Evolutionary conservation across 768 basidiomycete genomes (phyloP).

Genomic region (Hygrocybe punicea): DNA sequence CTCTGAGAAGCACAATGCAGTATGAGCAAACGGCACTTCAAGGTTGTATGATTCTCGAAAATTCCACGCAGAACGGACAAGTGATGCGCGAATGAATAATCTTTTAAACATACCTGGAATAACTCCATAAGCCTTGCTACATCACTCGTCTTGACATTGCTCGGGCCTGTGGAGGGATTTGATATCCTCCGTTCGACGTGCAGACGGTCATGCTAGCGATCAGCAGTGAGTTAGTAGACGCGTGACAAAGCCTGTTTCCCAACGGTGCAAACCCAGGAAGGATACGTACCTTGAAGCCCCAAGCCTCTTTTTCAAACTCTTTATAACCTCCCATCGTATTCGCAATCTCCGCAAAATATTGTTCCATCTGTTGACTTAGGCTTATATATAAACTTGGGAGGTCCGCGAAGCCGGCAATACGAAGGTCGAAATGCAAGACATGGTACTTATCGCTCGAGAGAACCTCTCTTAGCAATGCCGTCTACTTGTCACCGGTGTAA

Average conservation of each 20-base stretch:
- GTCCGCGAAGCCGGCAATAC: constrained; percentile 82
- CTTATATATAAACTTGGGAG: constrained; percentile 73
- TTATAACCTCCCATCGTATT: constrained; percentile 58
- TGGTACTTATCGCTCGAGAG: constrained; percentile 66
- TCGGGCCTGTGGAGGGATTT: constrained; percentile 45
- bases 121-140: constrained; percentile 81
- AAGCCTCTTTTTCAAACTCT: constrained; percentile 70
- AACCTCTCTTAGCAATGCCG: constrained; percentile 74
- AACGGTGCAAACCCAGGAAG: background rate
- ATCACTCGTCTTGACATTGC: constrained; percentile 67
- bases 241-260: no score
- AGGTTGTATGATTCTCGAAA: no score
- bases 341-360: constrained; percentile 68
- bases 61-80: background rate
- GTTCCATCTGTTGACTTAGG: constrained; percentile 77
- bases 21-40: background rate
- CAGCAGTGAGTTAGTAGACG: background rate
- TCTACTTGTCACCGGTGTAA: constrained; percentile 42
- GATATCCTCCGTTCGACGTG: constrained; percentile 61
- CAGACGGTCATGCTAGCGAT: constrained; percentile 65
- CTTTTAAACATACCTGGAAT: constrained; percentile 53
- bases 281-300: constrained; percentile 66
- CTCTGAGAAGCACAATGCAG: constrained; percentile 38
- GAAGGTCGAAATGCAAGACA: constrained; percentile 79
- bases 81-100: background rate